Base-by-base conservation (phyloP, 495 filamentous ascomycete species). In the Lasiosphaeria hispida region DNA sequence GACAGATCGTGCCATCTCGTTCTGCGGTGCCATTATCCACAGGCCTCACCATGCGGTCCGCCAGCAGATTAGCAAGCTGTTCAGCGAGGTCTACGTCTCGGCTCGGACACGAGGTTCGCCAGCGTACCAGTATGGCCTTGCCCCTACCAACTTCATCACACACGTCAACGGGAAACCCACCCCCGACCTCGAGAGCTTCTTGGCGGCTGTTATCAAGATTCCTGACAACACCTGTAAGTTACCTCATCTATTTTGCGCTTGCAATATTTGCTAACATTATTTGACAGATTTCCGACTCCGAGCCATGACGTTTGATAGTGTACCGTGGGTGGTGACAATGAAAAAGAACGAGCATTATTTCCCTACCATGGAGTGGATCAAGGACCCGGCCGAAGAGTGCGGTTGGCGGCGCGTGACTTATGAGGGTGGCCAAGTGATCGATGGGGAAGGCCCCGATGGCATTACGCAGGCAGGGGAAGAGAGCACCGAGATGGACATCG, bases 341-440 rank as follows among this genome's bases (percentile, higher is more conserved):
- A 99, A 99, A 85, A 99, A 99, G 85, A 95, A 96, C 70, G 95
- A 99, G 71, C 94, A 99, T 72, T 99, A 99, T 69, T 96, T 96
- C 81, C 90, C 91, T 10, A 93, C 89, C 58, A 87, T 90, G 69
- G 91, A 96, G 71, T 92, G 90, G 70, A 81, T 88, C 66, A 92
- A 92, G 66, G 88, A 93, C 52, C 61, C 77, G 9, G 74, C 75
- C 7, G 76, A 82, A 52, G 73, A 76, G 0, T 81, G 79, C 40
- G 88, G 88, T 34, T 93, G 89, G 89, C 77, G 79, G 48, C 80
- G 87, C 4, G 75, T 90, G 44, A 88, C 86, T 7, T 88, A 92
- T 63, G 85, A 88, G 58, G 83, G 82, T 40, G 75, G 77, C 37
- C 76, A 80, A 59, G 68, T 74, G 8, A 67, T 81, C 13, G 57